A percentile compares a stretch with the other conserved stretches of the same genome.
Evolutionary conservation across 345 rosid species (phyloP).

Genomic region (Acer campestre): DNA sequence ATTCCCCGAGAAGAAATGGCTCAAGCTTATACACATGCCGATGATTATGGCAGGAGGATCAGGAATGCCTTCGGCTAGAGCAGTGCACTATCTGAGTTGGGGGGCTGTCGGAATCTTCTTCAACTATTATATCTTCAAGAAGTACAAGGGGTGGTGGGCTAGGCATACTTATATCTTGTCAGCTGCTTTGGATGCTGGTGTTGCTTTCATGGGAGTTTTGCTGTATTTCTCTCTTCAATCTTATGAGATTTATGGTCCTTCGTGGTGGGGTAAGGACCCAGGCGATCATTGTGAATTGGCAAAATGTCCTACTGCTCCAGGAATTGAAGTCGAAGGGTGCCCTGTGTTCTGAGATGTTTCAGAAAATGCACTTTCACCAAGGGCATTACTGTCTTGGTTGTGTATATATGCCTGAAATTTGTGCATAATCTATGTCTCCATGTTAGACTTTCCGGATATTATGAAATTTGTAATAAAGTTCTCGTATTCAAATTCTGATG

Average conservation of each 20-base stretch:
- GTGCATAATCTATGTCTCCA: neutral
- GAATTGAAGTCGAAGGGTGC: conserved; percentile 39
- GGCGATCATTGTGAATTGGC: conserved; percentile 72
- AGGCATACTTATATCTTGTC: conserved; percentile 69
- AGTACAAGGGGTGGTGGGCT: conserved; percentile 72
- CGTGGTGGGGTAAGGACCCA: conserved; percentile 65
- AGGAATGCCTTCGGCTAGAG: conserved; percentile 56
- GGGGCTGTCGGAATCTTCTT: conserved; percentile 63
- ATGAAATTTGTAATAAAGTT: too few species aligned
- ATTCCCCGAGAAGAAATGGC: conserved; percentile 43
- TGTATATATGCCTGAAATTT: neutral
- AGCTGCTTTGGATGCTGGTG: conserved; percentile 81
- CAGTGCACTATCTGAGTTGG: conserved; percentile 66
- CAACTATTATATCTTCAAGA: conserved; percentile 61
- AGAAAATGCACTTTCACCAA: neutral
- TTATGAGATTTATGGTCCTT: conserved; percentile 48
- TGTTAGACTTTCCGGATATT: too few species aligned
- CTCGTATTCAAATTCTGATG: too few species aligned
- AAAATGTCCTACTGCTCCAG: conserved; percentile 53
- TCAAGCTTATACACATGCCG: conserved; percentile 56
- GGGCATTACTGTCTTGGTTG: neutral
- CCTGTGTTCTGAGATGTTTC: conserved; percentile 8
- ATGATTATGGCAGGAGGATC: conserved; percentile 45
- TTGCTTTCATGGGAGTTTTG: conserved; percentile 67
- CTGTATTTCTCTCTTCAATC: conserved; percentile 63